A percentile compares a stretch with the other conserved stretches of the same genome.
Conservation (phyloP, 1,284 basidiomycete genomes). For the Sanguinoderma infundibulare region DNA sequence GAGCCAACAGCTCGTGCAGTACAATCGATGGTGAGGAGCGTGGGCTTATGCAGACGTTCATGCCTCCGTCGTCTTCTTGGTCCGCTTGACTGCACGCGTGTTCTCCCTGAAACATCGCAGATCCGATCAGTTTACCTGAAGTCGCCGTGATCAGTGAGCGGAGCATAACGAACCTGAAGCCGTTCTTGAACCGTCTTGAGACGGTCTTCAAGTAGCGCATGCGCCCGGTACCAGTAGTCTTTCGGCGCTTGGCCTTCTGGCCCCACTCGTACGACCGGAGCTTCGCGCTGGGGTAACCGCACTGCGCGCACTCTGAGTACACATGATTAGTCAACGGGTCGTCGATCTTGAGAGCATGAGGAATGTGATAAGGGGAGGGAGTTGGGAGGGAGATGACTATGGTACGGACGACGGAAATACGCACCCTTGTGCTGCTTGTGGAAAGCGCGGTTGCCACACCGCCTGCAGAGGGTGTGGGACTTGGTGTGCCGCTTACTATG, state of each 20-base stretch:
- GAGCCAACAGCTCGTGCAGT: constrained; percentile 25
- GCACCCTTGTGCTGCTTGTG: constrained; percentile 97
- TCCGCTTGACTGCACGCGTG: constrained; percentile 71
- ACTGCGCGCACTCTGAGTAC: constrained; percentile 86
- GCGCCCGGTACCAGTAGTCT: constrained; percentile 97
- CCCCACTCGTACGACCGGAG: constrained; percentile 98
- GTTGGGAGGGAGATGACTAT: neutral
- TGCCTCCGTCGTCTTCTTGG: constrained; percentile 43
- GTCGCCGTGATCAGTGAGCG: neutral
- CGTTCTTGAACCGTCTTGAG: constrained; percentile 96
- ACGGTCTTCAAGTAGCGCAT: constrained; percentile 96
- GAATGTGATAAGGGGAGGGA: neutral
- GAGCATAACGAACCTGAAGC: constrained; percentile 71
- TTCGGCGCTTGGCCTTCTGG: constrained; percentile 98
- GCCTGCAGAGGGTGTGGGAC: constrained; percentile 96
- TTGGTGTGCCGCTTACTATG: constrained; percentile 97
- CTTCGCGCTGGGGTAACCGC: constrained; percentile 96
- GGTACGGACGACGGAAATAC: constrained; percentile 35
- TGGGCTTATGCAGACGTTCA: constrained; percentile 24
- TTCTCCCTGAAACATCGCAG: constrained; percentile 66
- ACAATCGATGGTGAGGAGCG: constrained; percentile 16
- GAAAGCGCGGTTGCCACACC: constrained; percentile 92
- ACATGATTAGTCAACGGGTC: neutral
- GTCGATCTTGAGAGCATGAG: neutral
- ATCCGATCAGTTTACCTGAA: constrained; percentile 14